These are phyloP conservation scores for Melanopsichium pennsylvanicum DNA, from an alignment of 1,284 basidiomycete genomes.

Conservation along the genomic window DNA sequence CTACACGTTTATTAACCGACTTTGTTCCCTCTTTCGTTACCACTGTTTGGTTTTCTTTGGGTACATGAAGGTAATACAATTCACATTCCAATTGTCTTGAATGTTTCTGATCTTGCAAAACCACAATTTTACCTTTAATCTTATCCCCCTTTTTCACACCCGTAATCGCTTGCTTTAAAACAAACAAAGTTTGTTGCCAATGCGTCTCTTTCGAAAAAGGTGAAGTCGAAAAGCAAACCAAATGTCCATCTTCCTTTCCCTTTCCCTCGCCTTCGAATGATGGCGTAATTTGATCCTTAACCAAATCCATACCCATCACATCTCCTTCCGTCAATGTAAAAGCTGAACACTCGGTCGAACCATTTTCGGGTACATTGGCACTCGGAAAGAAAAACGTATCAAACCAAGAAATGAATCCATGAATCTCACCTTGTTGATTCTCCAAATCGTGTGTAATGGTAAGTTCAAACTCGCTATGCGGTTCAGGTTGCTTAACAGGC, in stretches of 20 bases:
- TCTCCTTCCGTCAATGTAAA: conserved; percentile 30
- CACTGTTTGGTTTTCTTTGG: neutral
- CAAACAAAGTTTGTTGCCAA: conserved; percentile 95
- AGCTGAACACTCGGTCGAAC: conserved; percentile 22
- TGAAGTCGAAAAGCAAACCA: conserved; percentile 87
- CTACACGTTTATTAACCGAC: conserved; percentile 70
- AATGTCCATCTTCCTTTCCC: conserved; percentile 67
- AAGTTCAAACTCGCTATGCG: conserved; percentile 45
- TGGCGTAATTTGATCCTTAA: conserved; percentile 72
- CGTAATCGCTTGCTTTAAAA: conserved; percentile 79
- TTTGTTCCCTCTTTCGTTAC: conserved; percentile 19
- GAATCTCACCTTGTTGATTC: too few relatives aligned
- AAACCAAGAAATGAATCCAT: conserved; percentile 63
- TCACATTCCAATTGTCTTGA: conserved; percentile 89
- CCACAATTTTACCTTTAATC: conserved; percentile 83
- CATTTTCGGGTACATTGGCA: neutral
- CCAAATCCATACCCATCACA: conserved; percentile 79
- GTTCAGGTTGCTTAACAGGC: conserved; percentile 64
- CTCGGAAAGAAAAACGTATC: conserved; percentile 63
- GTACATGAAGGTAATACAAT: conserved; percentile 75
- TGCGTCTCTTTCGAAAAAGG: conserved; percentile 88
- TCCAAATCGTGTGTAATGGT: conserved; percentile 3
- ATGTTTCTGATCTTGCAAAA: conserved; percentile 81
- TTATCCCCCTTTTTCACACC: conserved; percentile 76
- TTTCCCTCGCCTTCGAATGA: neutral